Evolutionary conservation across 768 basidiomycete genomes (phyloP).

Genomic region (Mycena leptocephala): DNA sequence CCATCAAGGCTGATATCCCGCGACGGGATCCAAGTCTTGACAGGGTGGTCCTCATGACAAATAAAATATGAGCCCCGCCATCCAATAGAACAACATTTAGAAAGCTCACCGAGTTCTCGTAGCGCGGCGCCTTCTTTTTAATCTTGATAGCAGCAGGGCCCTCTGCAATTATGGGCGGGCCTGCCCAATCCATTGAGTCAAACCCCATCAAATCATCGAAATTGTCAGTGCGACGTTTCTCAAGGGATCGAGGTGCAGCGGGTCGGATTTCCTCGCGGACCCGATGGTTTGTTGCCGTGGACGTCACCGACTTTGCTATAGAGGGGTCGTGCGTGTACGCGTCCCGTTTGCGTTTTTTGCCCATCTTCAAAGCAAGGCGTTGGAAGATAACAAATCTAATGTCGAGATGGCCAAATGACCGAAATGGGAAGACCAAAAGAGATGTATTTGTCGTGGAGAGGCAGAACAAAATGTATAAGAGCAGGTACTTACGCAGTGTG

Average conservation of each 20-base stretch:
- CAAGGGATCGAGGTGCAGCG: background rate
- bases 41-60: background rate
- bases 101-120: background rate
- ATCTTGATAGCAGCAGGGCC: background rate
- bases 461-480: too few relatives aligned
- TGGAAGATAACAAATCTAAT: too few relatives aligned
- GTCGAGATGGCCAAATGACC: too few relatives aligned
- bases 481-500: too few relatives aligned
- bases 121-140: background rate
- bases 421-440: too few relatives aligned
- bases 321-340: background rate
- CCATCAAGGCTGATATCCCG: slow-evolving; percentile 32
- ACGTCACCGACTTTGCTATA: background rate
- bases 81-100: background rate
- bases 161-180: background rate
- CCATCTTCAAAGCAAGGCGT: too few relatives aligned
- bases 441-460: too few relatives aligned
- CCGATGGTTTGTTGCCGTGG: background rate
- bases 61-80: too few relatives aligned
- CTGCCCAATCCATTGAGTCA: background rate
- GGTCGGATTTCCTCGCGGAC: background rate
- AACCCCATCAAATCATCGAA: background rate
- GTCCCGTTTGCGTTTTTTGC: background rate
- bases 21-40: background rate
- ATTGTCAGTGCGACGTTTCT: background rate